Percentiles rank a stretch among this genome's conserved stretches.
Conservation (phyloP, 345 rosid genomes). For the Aurinia saxatilis region DNA sequence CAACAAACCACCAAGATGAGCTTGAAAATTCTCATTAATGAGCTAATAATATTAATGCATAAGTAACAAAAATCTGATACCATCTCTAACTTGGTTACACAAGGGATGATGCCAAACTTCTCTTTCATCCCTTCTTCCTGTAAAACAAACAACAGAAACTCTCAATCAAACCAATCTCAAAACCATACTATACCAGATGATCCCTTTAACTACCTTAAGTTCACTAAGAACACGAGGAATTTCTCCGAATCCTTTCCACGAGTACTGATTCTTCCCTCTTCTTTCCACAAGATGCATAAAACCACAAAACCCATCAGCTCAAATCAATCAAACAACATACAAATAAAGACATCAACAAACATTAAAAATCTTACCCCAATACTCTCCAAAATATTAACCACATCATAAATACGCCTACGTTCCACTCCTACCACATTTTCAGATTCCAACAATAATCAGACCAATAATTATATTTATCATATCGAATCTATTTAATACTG, state of each 20-base stretch:
- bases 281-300: constrained; percentile 56
- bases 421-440: constrained; percentile 49
- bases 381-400: constrained; percentile 74
- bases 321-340: background rate
- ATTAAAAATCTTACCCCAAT: constrained; percentile 48
- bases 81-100: constrained; percentile 33
- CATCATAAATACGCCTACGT: constrained; percentile 73
- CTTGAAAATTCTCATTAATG: background rate
- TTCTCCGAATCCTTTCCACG: constrained; percentile 67
- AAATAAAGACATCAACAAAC: background rate
- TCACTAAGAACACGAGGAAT: constrained; percentile 52
- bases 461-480: too few relatives aligned
- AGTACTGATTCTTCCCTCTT: constrained; percentile 67
- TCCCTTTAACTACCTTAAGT: constrained; percentile 38
- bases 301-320: constrained; percentile 5
- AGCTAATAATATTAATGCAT: background rate
- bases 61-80: constrained; percentile 6
- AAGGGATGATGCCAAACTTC: constrained; percentile 36
- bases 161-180: background rate
- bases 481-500: too few relatives aligned
- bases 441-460: background rate
- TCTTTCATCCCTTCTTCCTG: constrained; percentile 58
- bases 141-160: background rate
- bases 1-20: background rate
- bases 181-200: background rate